phyloP scores from a whole-genome alignment of 306 rosid species.

The Biancaea sappan region DNA sequence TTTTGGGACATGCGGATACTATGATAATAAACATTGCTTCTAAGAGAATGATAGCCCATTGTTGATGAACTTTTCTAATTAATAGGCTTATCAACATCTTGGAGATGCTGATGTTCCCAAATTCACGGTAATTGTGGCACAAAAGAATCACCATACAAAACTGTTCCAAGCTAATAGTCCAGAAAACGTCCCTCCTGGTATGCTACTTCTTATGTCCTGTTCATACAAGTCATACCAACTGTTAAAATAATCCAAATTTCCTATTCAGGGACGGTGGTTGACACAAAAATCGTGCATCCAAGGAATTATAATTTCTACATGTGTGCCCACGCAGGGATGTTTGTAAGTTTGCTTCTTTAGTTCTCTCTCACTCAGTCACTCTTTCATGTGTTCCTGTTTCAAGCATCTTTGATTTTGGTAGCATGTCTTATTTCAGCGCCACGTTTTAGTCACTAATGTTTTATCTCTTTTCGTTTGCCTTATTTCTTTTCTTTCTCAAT shows the following conservation, averaged over 20 bases:
- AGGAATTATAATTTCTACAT: conserved; percentile 80
- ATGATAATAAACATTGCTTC: background rate
- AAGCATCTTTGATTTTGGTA: conserved; percentile 22
- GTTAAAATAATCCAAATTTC: conserved; percentile 13
- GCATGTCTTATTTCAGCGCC: conserved; percentile 8
- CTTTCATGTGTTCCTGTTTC: background rate
- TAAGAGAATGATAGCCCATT: background rate
- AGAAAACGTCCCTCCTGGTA: conserved; percentile 92
- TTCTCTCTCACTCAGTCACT: conserved; percentile 2
- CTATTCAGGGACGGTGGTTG: conserved; percentile 83
- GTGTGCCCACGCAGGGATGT: conserved; percentile 85
- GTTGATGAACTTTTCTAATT: conserved; percentile 35
- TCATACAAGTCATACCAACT: background rate
- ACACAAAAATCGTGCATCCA: conserved; percentile 77
- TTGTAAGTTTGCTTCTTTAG: conserved; percentile 52
- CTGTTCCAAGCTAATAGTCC: conserved; percentile 61
- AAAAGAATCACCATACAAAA: conserved; percentile 85
- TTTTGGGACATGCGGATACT: background rate
- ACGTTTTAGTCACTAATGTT: conserved; percentile 11
- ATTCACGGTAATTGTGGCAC: conserved; percentile 80
- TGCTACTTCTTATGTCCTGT: conserved; percentile 30
- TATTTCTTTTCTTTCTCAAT: conserved; percentile 16
- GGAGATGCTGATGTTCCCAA: conserved; percentile 73
- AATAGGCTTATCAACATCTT: conserved; percentile 80
- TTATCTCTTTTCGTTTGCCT: conserved; percentile 8